phyloP scores from a whole-genome alignment of 148 eudicot species.

The Polygonum maritimum region DNA sequence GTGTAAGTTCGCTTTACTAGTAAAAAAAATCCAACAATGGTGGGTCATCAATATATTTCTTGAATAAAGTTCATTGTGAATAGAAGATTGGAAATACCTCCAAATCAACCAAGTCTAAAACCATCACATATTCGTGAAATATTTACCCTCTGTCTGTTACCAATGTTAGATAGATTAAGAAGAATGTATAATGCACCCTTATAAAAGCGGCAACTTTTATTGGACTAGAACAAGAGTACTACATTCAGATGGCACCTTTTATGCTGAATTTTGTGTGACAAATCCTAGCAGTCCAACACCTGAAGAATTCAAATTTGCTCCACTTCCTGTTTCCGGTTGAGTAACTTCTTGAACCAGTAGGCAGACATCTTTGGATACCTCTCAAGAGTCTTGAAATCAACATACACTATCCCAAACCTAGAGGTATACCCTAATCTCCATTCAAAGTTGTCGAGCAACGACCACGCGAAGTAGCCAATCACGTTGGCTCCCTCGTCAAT shows the following conservation, averaged over 20 bases:
- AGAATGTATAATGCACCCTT: too few relatives aligned
- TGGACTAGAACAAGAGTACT: background rate
- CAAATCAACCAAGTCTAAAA: too few relatives aligned
- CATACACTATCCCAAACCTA: conserved; percentile 82
- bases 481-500: conserved; percentile 79
- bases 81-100: too few relatives aligned
- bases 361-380: conserved; percentile 86
- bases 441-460: conserved; percentile 83
- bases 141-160: too few relatives aligned
- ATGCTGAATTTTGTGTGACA: background rate
- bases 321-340: conserved; percentile 12
- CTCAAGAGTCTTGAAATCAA: conserved; percentile 63
- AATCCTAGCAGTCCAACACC: background rate
- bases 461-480: conserved; percentile 86
- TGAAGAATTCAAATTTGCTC: background rate
- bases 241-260: background rate
- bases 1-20: too few relatives aligned
- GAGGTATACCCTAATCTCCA: conserved; percentile 89
- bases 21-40: too few relatives aligned
- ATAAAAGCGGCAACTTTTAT: background rate
- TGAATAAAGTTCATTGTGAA: too few relatives aligned
- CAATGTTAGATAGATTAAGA: too few relatives aligned
- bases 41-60: too few relatives aligned
- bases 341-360: conserved; percentile 63
- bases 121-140: too few relatives aligned